Evolutionary conservation across 495 filamentous ascomycete species (phyloP).

Genomic region (Penicillium antarcticum): DNA sequence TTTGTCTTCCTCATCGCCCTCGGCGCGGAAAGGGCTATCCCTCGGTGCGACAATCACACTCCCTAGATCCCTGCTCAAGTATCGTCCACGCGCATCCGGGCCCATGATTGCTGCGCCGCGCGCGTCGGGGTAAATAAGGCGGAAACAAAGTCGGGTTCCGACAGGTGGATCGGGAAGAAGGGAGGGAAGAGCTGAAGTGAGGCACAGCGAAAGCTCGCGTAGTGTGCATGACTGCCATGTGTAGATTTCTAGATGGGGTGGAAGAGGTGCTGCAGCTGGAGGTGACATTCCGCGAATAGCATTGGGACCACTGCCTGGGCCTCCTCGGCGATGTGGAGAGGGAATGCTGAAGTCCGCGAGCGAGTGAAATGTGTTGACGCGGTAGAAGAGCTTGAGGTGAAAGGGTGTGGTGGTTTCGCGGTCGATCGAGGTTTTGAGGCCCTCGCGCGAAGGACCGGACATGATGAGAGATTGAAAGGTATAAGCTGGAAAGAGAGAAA

Average conservation of each 20-base stretch:
- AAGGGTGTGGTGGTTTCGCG: conserved; percentile 81
- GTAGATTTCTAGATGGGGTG: conserved; percentile 76
- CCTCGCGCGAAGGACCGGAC: conserved; percentile 25
- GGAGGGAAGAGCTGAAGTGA: conserved; percentile 60
- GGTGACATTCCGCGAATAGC: conserved; percentile 34
- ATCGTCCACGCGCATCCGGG: conserved; percentile 53
- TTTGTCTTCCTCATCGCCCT: conserved; percentile 46
- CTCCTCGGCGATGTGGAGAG: conserved; percentile 18
- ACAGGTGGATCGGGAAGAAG: conserved; percentile 72
- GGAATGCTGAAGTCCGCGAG: conserved; percentile 33
- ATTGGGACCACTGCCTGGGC: conserved; percentile 32
- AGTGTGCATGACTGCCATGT: conserved; percentile 86
- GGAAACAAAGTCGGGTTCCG: conserved; percentile 81
- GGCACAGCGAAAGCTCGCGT: conserved; percentile 74
- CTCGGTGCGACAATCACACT: conserved; percentile 65
- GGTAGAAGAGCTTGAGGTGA: conserved; percentile 87
- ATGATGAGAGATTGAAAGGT: conserved; percentile 15
- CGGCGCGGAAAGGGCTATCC: conserved; percentile 33
- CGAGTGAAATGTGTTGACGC: conserved; percentile 65
- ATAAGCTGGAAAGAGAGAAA: background rate
- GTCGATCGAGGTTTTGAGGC: conserved; percentile 42
- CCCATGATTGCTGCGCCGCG: conserved; percentile 45
- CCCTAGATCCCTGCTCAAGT: conserved; percentile 73
- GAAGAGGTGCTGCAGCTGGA: conserved; percentile 45
- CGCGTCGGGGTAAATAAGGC: conserved; percentile 82